These are phyloP conservation scores for Stylosanthes scabra DNA, from an alignment of 331 rosid species.

Conservation along the genomic window DNA sequence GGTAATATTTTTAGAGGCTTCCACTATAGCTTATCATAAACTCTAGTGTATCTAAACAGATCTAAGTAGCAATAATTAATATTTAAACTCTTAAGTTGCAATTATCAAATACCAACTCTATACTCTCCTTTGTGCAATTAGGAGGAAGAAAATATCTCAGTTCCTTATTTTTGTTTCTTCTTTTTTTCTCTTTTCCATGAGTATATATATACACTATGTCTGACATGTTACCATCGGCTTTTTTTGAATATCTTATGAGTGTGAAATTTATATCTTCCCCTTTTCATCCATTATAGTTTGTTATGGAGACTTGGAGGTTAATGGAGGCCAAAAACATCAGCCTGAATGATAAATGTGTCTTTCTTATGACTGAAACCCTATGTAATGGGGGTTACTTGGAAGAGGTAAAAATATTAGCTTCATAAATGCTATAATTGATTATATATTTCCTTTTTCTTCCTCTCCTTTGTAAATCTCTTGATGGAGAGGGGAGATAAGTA, in stretches of 20 bases:
- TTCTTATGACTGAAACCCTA: constrained; percentile 67
- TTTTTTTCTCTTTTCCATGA: constrained; percentile 5
- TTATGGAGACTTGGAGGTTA: constrained; percentile 77
- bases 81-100: constrained; percentile 14
- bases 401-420: constrained; percentile 59
- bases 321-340: constrained; percentile 67
- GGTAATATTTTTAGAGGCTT: too few relatives aligned
- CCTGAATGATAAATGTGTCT: constrained; percentile 52
- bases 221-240: constrained; percentile 17
- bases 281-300: constrained; percentile 64
- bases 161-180: too few relatives aligned
- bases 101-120: background rate
- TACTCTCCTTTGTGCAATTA: constrained; percentile 16
- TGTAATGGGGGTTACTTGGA: constrained; percentile 76
- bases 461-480: constrained; percentile 10
- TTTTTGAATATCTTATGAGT: constrained; percentile 18
- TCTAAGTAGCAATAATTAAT: constrained; percentile 15
- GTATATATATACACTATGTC: constrained; percentile 21
- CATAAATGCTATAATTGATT: constrained; percentile 17
- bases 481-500: too few relatives aligned
- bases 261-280: constrained; percentile 21
- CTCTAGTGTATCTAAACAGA: background rate
- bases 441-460: constrained; percentile 12
- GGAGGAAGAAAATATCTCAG: constrained; percentile 13
- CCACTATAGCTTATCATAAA: background rate